These are phyloP conservation scores for Cymbomonas tetramitiformis DNA, from an alignment of 139 green algal species.

Conservation along the genomic window DNA sequence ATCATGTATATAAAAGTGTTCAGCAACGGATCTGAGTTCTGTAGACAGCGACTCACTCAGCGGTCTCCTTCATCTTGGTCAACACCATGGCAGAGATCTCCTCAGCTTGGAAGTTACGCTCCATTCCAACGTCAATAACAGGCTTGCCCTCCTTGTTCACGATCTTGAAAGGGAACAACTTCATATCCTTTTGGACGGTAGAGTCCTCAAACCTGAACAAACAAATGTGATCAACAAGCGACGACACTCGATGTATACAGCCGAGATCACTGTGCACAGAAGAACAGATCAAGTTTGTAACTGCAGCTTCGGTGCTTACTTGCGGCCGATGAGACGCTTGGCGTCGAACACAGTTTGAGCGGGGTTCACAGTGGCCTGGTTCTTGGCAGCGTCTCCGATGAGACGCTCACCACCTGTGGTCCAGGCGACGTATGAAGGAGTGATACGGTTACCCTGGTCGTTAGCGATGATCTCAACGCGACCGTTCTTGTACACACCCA, in stretches of 20 bases:
- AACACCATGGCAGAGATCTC: constrained; percentile 96
- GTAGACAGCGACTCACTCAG: too few relatives aligned
- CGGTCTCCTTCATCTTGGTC: constrained; percentile 82
- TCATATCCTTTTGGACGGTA: constrained; percentile 83
- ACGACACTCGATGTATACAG: not conserved
- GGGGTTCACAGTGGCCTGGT: constrained; percentile 89
- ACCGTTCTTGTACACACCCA: constrained; percentile 97
- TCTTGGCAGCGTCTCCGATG: constrained; percentile 93
- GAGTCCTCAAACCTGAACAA: not conserved
- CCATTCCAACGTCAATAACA: constrained; percentile 57
- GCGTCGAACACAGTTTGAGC: constrained; percentile 88
- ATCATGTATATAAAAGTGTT: too few relatives aligned
- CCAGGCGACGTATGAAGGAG: constrained; percentile 95
- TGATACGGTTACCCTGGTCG: constrained; percentile 96
- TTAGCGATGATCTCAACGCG: constrained; percentile 98
- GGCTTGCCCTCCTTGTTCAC: constrained; percentile 84
- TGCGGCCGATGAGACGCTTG: constrained; percentile 93
- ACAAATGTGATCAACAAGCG: not conserved
- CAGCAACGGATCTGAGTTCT: too few relatives aligned
- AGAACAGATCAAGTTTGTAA: not conserved
- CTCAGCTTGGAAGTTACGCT: constrained; percentile 68
- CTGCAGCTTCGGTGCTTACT: constrained; percentile 36
- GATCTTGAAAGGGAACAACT: constrained; percentile 91
- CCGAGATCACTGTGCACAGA: not conserved
- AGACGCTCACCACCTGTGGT: constrained; percentile 93